Evolutionary conservation across 23 red algal genomes (phyloP).

Genomic region (Chondrus crispus): DNA sequence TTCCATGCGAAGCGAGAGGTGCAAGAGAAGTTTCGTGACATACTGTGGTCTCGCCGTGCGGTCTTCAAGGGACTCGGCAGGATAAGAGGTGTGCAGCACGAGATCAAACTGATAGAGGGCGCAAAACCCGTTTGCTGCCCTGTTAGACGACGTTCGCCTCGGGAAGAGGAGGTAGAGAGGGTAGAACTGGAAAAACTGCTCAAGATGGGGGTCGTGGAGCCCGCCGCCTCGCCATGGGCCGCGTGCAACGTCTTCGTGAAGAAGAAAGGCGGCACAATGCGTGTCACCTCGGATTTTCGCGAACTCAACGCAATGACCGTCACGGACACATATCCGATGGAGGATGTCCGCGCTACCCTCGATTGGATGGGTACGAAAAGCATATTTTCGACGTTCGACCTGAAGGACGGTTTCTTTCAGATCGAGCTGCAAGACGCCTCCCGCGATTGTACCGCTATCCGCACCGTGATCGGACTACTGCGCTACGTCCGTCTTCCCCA

Average conservation of each 20-base stretch:
- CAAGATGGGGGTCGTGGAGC: not conserved
- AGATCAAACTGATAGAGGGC: not conserved
- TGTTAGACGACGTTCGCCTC: not conserved
- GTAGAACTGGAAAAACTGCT: not conserved
- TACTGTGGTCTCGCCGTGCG: not conserved
- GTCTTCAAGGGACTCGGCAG: not conserved
- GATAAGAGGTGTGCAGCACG: not conserved
- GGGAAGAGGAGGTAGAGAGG: not conserved
- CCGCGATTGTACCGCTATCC: not conserved
- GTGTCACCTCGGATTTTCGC: not conserved
- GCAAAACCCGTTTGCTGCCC: not conserved
- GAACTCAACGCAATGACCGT: not conserved
- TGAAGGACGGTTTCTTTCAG: conserved; percentile 30
- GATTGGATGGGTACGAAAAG: conserved; percentile 9
- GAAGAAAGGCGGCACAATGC: not conserved
- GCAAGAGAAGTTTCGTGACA: not conserved
- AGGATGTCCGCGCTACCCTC: not conserved
- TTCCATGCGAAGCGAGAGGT: not conserved
- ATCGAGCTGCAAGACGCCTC: not conserved
- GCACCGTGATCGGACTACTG: conserved; percentile 8
- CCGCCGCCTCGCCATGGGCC: not conserved
- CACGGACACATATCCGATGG: not conserved
- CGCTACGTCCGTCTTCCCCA: not conserved
- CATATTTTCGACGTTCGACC: conserved; percentile 1
- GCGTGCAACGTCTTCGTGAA: not conserved